A percentile compares a stretch with the other conserved stretches of the same genome.
Evolutionary conservation across 2,329 filamentous ascomycete genomes (phyloP).

Genomic region (Aspergillus brasiliensis): DNA sequence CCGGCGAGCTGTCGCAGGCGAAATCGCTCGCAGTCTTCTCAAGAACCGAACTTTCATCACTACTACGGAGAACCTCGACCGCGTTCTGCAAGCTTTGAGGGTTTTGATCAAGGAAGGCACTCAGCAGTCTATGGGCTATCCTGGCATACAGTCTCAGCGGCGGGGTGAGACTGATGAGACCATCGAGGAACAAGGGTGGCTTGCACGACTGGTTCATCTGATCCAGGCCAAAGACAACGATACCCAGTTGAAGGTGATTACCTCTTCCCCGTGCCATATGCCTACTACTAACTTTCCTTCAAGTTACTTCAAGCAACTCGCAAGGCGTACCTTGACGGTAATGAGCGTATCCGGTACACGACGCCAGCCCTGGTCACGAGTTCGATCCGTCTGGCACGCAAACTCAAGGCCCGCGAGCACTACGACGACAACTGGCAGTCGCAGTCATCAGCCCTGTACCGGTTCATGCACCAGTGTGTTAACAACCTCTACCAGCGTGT

Average conservation of each 20-base stretch:
- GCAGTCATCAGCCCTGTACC: constrained; percentile 81
- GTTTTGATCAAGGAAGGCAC: constrained; percentile 93
- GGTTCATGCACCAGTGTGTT: constrained; percentile 89
- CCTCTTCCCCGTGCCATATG: background rate
- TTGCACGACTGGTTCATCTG: constrained; percentile 88
- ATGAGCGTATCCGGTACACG: constrained; percentile 93
- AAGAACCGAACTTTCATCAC: constrained; percentile 78
- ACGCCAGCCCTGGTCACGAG: constrained; percentile 89
- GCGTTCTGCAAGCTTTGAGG: constrained; percentile 82
- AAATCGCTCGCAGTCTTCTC: constrained; percentile 80
- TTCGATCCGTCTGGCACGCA: constrained; percentile 83
- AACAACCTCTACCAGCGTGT: constrained; percentile 87
- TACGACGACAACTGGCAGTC: constrained; percentile 74
- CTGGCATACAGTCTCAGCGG: constrained; percentile 72
- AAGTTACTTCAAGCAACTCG: constrained; percentile 80
- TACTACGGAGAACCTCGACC: constrained; percentile 77
- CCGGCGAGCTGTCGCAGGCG: constrained; percentile 83
- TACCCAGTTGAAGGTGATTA: constrained; percentile 75
- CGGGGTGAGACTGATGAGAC: constrained; percentile 93
- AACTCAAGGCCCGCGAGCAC: constrained; percentile 88
- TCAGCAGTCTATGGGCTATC: constrained; percentile 80
- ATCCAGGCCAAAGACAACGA: constrained; percentile 84
- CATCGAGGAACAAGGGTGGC: constrained; percentile 95
- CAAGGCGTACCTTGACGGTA: constrained; percentile 86
- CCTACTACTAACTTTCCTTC: constrained; percentile 18